phyloP scores from a whole-genome alignment of 2,329 filamentous ascomycete species.

The Reticulascus tulasneorum region DNA sequence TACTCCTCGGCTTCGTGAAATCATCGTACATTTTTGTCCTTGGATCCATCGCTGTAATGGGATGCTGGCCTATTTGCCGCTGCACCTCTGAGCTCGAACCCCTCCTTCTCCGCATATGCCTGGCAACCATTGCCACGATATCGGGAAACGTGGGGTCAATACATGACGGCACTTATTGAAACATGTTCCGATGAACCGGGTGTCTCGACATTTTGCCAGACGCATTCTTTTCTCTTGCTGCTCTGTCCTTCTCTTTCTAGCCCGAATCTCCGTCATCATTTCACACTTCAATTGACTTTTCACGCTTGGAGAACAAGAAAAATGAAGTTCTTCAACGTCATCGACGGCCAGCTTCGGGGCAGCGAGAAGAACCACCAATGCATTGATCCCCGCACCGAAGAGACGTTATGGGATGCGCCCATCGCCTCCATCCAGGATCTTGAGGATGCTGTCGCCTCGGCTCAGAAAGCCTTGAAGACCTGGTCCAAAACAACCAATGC shows the following conservation, averaged over 20 bases:
- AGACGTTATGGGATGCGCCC: conserved; percentile 36
- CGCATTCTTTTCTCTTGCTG: neutral
- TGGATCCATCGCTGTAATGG: too few relatives aligned
- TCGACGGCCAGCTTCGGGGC: conserved; percentile 5
- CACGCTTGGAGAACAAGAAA: neutral
- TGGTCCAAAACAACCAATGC: conserved; percentile 41
- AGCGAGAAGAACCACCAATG: conserved; percentile 5
- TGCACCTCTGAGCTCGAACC: too few relatives aligned
- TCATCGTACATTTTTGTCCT: too few relatives aligned
- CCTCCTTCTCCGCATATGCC: conserved; percentile 7
- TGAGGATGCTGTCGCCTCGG: conserved; percentile 41
- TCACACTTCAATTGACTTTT: neutral
- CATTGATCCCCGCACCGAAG: conserved; percentile 26
- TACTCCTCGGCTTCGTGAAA: too few relatives aligned
- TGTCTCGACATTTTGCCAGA: neutral
- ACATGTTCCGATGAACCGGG: neutral
- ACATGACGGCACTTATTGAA: neutral
- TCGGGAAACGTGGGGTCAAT: conserved; percentile 1
- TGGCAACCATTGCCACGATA: too few relatives aligned
- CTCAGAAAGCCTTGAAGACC: conserved; percentile 38
- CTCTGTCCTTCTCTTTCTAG: too few relatives aligned
- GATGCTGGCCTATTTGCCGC: too few relatives aligned
- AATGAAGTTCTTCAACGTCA: conserved; percentile 10
- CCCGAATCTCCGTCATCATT: neutral
- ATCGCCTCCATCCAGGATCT: conserved; percentile 36